Percentiles rank a stretch among this genome's conserved stretches.
phyloP scores from a whole-genome alignment of 108 stramenopile genomes.

The Fragilariopsis cylindrus region DNA sequence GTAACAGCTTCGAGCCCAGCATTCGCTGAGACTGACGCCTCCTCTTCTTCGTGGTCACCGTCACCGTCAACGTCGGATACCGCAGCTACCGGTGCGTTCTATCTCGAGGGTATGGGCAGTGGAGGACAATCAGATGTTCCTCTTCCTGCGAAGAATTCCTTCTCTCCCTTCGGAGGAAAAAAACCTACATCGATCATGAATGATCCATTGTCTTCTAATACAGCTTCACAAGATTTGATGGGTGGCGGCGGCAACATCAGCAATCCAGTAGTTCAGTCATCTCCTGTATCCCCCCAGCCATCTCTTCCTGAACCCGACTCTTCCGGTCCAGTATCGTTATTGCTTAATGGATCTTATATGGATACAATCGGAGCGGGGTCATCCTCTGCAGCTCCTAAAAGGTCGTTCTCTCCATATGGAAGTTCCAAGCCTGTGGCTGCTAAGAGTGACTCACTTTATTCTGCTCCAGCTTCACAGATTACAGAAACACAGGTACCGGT shows the following conservation, averaged over 20 bases:
- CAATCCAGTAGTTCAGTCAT: not conserved
- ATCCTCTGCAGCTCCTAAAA: not conserved
- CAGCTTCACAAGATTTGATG: not conserved
- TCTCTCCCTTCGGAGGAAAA: conserved; percentile 13
- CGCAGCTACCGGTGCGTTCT: not conserved
- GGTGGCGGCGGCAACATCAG: no score
- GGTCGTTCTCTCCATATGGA: conserved; percentile 21
- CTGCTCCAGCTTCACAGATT: not conserved
- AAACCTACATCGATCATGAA: conserved; percentile 5
- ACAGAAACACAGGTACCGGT: no score
- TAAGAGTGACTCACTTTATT: conserved; percentile 5
- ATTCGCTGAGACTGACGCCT: no score
- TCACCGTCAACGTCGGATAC: not conserved
- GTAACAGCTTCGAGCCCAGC: no score
- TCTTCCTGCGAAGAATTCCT: conserved; percentile 6
- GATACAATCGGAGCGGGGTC: no score
- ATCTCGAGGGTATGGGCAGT: not conserved
- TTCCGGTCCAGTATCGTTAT: no score
- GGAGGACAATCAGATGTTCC: not conserved
- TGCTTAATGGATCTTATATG: no score
- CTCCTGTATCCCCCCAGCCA: not conserved
- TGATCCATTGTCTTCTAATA: conserved; percentile 8
- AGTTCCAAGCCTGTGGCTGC: conserved; percentile 10
- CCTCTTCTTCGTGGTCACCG: no score
- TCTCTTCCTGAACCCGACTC: no score